These are phyloP conservation scores for Hamigera avellanea DNA, from an alignment of 495 filamentous ascomycete genomes.

Conservation along the genomic window DNA sequence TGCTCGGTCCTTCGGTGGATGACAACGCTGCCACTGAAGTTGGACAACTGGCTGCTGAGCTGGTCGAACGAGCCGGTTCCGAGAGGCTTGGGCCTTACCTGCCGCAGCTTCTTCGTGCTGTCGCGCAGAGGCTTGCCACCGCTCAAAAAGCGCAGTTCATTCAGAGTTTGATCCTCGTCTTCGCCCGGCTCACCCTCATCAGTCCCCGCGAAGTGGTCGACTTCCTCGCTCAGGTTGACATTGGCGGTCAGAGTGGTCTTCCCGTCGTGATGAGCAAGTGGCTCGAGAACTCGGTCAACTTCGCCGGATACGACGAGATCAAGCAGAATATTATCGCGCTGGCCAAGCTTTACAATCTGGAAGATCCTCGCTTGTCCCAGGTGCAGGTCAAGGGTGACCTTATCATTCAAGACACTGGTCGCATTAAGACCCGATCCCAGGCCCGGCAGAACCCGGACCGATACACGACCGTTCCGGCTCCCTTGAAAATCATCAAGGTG, in stretches of 20 bases:
- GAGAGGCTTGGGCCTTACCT: slow-evolving; percentile 85
- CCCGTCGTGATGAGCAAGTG: slow-evolving; percentile 86
- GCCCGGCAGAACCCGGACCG: slow-evolving; percentile 76
- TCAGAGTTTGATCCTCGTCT: slow-evolving; percentile 85
- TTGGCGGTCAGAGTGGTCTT: slow-evolving; percentile 61
- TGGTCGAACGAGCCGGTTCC: slow-evolving; percentile 87
- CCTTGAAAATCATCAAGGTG: slow-evolving; percentile 92
- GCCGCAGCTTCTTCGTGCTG: slow-evolving; percentile 77
- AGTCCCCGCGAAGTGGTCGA: slow-evolving; percentile 83
- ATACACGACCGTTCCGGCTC: slow-evolving; percentile 77
- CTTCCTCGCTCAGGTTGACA: slow-evolving; percentile 74
- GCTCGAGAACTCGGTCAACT: slow-evolving; percentile 92
- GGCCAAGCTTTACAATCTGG: slow-evolving; percentile 74
- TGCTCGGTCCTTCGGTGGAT: slow-evolving; percentile 68
- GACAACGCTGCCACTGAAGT: slow-evolving; percentile 94
- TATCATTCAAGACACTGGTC: slow-evolving; percentile 64
- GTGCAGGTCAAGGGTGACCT: slow-evolving; percentile 87
- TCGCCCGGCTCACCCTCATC: slow-evolving; percentile 75
- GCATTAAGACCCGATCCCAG: slow-evolving; percentile 87
- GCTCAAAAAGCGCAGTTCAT: slow-evolving; percentile 80
- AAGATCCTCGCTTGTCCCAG: slow-evolving; percentile 67
- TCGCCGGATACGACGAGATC: slow-evolving; percentile 94
- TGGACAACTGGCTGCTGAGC: slow-evolving; percentile 82
- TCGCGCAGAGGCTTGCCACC: slow-evolving; percentile 72
- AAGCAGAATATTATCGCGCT: slow-evolving; percentile 91